These are phyloP conservation scores for Xylaria bambusicola DNA, from an alignment of 495 filamentous ascomycete genomes.

Conservation along the genomic window DNA sequence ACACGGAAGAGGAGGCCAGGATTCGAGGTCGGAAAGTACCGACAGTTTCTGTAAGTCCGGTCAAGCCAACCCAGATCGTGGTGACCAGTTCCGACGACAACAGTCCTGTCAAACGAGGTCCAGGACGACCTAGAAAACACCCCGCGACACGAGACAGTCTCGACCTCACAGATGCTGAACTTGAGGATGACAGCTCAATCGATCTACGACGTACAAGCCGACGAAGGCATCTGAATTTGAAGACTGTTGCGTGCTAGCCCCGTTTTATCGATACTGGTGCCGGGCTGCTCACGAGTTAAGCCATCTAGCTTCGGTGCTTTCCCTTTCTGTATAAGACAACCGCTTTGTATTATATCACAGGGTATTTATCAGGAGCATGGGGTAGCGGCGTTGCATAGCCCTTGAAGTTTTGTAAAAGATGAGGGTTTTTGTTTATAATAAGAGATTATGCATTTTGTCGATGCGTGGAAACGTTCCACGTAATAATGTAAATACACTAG, in stretches of 20 bases:
- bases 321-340: neutral
- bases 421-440: neutral
- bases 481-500: no score
- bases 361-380: neutral
- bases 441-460: neutral
- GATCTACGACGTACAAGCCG: conserved; percentile 4
- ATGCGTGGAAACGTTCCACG: no score
- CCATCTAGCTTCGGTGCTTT: neutral
- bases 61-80: neutral
- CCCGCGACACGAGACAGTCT: neutral
- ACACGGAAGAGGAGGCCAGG: conserved; percentile 63
- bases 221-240: conserved; percentile 8
- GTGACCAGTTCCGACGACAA: neutral
- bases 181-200: conserved; percentile 3
- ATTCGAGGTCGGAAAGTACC: conserved; percentile 47
- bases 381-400: conserved; percentile 1
- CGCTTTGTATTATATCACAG: conserved; percentile 6
- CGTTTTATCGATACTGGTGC: neutral
- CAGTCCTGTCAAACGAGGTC: conserved; percentile 12
- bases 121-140: conserved; percentile 15
- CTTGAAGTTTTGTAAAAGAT: neutral
- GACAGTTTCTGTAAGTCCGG: neutral
- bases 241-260: conserved; percentile 1
- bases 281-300: neutral
- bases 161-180: neutral